phyloP scores from a whole-genome alignment of 495 filamentous ascomycete species.

The Apodospora peruviana region DNA sequence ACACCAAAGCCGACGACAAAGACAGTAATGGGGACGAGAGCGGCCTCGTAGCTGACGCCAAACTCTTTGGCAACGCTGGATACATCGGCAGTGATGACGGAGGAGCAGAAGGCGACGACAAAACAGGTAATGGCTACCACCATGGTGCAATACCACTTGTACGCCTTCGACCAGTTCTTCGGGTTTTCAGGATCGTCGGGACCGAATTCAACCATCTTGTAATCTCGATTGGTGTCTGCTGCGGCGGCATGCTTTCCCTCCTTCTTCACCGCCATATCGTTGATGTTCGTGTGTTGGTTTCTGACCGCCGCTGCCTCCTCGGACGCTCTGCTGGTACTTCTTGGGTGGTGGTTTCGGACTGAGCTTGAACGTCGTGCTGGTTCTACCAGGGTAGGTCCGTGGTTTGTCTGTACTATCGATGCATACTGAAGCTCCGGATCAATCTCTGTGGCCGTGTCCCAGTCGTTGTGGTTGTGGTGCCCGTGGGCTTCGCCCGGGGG shows the following conservation, averaged over 20 bases:
- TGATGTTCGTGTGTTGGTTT: background rate
- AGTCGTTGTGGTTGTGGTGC: too few species aligned
- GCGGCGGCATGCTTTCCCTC: constrained; percentile 11
- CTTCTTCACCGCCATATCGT: constrained; percentile 2
- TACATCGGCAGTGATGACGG: constrained; percentile 66
- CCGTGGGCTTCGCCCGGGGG: too few species aligned
- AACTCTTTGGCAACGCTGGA: constrained; percentile 55
- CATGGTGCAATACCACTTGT: constrained; percentile 66
- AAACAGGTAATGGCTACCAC: constrained; percentile 60
- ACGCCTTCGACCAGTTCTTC: constrained; percentile 61
- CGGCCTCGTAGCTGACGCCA: constrained; percentile 58
- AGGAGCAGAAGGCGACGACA: constrained; percentile 57
- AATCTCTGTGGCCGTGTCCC: background rate
- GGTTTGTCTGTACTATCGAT: background rate
- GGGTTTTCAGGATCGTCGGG: constrained; percentile 62
- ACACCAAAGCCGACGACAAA: constrained; percentile 79
- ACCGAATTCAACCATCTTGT: constrained; percentile 69
- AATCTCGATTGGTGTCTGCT: constrained; percentile 22
- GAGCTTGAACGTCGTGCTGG: too few species aligned
- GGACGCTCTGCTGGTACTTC: too few species aligned
- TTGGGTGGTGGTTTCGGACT: too few species aligned
- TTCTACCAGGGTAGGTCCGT: too few species aligned
- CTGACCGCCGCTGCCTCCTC: background rate
- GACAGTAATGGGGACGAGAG: constrained; percentile 60
- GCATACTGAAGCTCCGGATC: background rate